Percentiles rank a stretch among this genome's conserved stretches.
Conservation (phyloP, 345 rosid species). For the Ceriops tagal region DNA sequence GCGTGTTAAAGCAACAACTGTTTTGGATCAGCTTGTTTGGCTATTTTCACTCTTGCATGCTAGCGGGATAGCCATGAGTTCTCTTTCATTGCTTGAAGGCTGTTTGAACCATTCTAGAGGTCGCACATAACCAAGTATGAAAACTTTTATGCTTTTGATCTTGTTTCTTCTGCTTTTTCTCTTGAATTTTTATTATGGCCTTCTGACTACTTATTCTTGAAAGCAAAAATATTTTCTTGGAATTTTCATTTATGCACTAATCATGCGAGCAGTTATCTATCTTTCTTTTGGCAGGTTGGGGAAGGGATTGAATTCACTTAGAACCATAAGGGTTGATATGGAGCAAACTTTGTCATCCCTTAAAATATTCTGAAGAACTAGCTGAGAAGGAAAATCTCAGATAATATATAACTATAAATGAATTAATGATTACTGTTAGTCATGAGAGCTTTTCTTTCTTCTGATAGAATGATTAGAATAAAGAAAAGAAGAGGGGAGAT, state of each 20-base stretch:
- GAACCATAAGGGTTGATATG: not conserved
- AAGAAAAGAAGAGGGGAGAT: not conserved
- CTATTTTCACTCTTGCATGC: constrained; percentile 82
- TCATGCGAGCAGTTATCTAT: not conserved
- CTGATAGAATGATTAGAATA: too few species aligned
- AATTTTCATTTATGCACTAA: not conserved
- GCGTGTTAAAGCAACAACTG: constrained; percentile 61
- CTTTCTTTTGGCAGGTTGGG: not conserved
- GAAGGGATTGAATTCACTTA: not conserved
- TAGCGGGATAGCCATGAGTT: constrained; percentile 99
- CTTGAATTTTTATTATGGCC: not conserved
- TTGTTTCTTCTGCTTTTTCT: not conserved
- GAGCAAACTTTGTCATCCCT: not conserved
- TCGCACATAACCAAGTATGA: constrained; percentile 94
- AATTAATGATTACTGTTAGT: not conserved
- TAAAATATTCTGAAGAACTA: not conserved
- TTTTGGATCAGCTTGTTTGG: constrained; percentile 71
- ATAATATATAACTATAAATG: not conserved
- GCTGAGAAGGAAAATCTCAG: not conserved
- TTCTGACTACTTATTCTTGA: not conserved
- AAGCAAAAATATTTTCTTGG: not conserved
- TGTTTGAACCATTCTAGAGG: constrained; percentile 58
- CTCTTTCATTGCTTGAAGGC: constrained; percentile 86
- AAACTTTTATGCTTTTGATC: not conserved
- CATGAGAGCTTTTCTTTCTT: not conserved